Conservation (phyloP, 2,329 filamentous ascomycete species). For the Lasiodiplodia theobromae region DNA sequence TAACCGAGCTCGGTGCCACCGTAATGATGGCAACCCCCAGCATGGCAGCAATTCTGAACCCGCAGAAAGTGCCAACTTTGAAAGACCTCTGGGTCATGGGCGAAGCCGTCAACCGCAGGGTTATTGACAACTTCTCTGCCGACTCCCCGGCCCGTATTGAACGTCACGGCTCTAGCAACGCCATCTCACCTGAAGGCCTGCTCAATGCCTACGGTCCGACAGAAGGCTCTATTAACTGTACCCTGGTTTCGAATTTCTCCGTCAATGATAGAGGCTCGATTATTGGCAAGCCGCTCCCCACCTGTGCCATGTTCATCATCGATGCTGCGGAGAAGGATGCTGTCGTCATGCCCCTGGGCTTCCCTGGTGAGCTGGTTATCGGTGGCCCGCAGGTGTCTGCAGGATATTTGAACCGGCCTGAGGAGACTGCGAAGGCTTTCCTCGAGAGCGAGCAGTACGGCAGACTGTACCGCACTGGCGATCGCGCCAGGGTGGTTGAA, state of each 20-base stretch:
- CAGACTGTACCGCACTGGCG: constrained; percentile 78
- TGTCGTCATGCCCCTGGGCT: constrained; percentile 44
- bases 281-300: constrained; percentile 76
- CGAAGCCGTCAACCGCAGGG: constrained; percentile 72
- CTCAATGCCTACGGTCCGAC: constrained; percentile 86
- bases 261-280: constrained; percentile 70
- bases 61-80: constrained; percentile 72
- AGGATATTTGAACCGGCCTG: constrained; percentile 77
- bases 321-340: constrained; percentile 42
- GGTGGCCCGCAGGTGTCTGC: constrained; percentile 77
- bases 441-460: constrained; percentile 55
- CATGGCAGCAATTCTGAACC: constrained; percentile 75
- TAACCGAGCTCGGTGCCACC: constrained; percentile 70
- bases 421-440: constrained; percentile 48
- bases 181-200: constrained; percentile 61
- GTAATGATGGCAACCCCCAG: constrained; percentile 88
- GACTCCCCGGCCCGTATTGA: constrained; percentile 59
- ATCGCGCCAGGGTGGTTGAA: constrained; percentile 69
- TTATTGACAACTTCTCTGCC: constrained; percentile 29
- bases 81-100: constrained; percentile 81
- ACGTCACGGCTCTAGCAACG: constrained; percentile 62
- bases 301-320: constrained; percentile 77
- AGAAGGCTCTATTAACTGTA: constrained; percentile 89
- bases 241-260: constrained; percentile 68
- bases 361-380: constrained; percentile 73